Base-by-base conservation (phyloP, 2,329 filamentous ascomycete genomes). In the Beauveria asiatica region DNA sequence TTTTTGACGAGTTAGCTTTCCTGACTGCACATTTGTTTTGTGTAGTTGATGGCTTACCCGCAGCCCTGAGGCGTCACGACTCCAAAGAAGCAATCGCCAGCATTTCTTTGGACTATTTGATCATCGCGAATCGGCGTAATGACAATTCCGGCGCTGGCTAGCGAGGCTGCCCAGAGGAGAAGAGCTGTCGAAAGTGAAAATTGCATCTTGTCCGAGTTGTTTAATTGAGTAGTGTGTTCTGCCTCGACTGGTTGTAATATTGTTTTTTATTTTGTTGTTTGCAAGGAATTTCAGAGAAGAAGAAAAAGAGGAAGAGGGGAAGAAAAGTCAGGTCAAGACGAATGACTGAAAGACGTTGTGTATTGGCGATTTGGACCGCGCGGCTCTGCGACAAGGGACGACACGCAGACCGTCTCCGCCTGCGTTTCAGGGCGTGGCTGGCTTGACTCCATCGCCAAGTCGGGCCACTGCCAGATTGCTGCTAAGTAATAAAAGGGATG, bases 51-150 rank as follows among this genome's bases (percentile, higher is more conserved):
- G 37, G 75, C 80, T 65, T 68, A 84, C 82, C 74, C 82, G 78
- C 82, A 85, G 39, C 82, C 82, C 58, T 76, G 72, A 5, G 82
- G 80, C 37, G 82, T 84, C 5, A 77, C 75, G 19, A 81, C 79
- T 39, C 82, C 82, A 65, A 79, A 82, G 65, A 77, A 80, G 68
- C 82, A 85, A 67, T 85, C 82, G 30, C 76, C 78, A 2, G 66
- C 41, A 19, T 69, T 65, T 65, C 75, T 79, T 30, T 72, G 66
- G n/a, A 84, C 77, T 39, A 84, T 73, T 68, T 83, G 81, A 63
- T 83, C 71, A 23, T 68, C 62, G 46, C 69, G 71, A 64, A 84
- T 76, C 55, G 82, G 82, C 4, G 79, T 82, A 67, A 81, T 78
- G 67, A 85, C 80, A 53, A 84, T 75, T 59, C 77, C 81, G 30